Conservation (phyloP, 2,329 filamentous ascomycete species). For the Colletotrichum truncatum region DNA sequence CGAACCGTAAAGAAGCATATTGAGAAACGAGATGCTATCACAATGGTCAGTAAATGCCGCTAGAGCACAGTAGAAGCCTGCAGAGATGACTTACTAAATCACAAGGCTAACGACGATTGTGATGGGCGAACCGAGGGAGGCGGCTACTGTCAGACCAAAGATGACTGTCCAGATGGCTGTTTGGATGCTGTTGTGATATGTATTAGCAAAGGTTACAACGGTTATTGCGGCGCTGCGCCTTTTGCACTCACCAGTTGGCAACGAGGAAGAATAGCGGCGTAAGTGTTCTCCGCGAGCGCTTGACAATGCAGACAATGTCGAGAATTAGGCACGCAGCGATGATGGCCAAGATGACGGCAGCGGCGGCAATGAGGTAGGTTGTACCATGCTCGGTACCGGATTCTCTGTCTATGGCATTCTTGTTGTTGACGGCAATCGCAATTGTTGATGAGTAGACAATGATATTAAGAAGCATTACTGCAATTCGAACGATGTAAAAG, state of each 20-base stretch:
- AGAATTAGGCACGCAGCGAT: constrained; percentile 38
- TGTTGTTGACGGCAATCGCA: constrained; percentile 30
- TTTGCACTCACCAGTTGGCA: constrained; percentile 18
- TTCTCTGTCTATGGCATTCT: constrained; percentile 27
- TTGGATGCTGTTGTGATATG: constrained; percentile 37
- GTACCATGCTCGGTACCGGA: background rate
- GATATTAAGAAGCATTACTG: constrained; percentile 39
- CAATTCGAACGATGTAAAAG: constrained; percentile 44
- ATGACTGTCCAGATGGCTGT: constrained; percentile 37
- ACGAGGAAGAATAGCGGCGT: constrained; percentile 43
- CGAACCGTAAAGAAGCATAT: constrained; percentile 42
- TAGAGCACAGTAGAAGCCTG: no score
- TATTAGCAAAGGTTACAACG: background rate
- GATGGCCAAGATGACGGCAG: constrained; percentile 37
- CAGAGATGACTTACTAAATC: constrained; percentile 37
- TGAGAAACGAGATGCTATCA: constrained; percentile 41
- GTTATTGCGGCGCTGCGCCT: background rate
- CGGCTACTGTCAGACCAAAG: constrained; percentile 36
- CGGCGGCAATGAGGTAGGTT: constrained; percentile 33
- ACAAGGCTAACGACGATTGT: constrained; percentile 35
- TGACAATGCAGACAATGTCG: constrained; percentile 43
- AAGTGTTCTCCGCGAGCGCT: constrained; percentile 40
- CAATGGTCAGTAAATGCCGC: background rate
- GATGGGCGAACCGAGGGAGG: background rate
- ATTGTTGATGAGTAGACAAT: constrained; percentile 35